These are phyloP conservation scores for Phoma sp. DNA, from an alignment of 2,329 filamentous ascomycete genomes.

Conservation along the genomic window DNA sequence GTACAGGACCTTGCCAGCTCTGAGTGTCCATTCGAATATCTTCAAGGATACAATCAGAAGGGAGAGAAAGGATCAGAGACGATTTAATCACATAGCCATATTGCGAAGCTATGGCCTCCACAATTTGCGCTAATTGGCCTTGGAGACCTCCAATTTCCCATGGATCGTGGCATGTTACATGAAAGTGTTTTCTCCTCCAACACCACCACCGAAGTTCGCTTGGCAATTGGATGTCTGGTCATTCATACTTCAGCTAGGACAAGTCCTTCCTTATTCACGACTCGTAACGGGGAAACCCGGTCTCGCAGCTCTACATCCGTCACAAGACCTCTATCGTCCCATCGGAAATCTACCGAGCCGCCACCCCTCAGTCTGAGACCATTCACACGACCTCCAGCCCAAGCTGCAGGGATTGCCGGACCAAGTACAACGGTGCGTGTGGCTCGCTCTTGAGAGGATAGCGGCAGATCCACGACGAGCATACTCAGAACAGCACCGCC, in stretches of 20 bases:
- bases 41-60: no score
- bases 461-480: conserved; percentile 57
- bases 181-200: no score
- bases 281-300: neutral
- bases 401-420: conserved; percentile 55
- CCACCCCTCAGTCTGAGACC: conserved; percentile 56
- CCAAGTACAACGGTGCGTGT: conserved; percentile 52
- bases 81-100: no score
- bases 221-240: no score
- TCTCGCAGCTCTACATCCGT: conserved; percentile 11
- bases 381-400: conserved; percentile 53
- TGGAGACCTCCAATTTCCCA: no score
- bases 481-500: conserved; percentile 60
- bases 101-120: no score
- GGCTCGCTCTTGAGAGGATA: conserved; percentile 29
- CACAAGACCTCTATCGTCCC: conserved; percentile 50
- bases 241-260: neutral
- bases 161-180: no score
- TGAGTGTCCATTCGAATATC: no score
- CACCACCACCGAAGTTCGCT: no score
- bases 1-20: no score
- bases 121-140: no score
- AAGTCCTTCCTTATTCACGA: conserved; percentile 23
- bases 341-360: conserved; percentile 52
- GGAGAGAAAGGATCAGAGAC: no score